Conservation (phyloP, 1,284 basidiomycete species). For the Schizophyllum amplum region DNA sequence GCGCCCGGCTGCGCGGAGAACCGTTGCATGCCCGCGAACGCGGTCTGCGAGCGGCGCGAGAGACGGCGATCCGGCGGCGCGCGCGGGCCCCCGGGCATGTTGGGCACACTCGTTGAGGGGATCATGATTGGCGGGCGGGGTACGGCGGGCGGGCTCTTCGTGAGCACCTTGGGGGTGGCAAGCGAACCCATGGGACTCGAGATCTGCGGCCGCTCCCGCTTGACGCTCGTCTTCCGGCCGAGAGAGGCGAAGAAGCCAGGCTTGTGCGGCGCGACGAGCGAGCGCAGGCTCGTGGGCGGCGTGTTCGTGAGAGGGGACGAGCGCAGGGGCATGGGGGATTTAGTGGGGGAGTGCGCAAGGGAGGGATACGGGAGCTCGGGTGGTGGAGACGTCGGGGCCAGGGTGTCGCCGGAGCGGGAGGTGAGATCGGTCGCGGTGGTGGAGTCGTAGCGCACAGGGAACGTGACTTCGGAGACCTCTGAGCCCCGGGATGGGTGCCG, state of each 20-base stretch:
- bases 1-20: conserved; percentile 20
- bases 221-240: conserved; percentile 55
- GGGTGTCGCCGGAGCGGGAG: conserved; percentile 33
- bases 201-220: conserved; percentile 13
- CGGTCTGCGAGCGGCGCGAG: neutral
- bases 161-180: conserved; percentile 30
- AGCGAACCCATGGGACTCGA: conserved; percentile 17
- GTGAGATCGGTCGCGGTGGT: conserved; percentile 68
- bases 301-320: conserved; percentile 19
- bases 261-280: conserved; percentile 27
- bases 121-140: conserved; percentile 22
- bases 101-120: conserved; percentile 35
- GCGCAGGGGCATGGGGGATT: conserved; percentile 23
- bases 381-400: conserved; percentile 41
- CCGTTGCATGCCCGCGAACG: conserved; percentile 16
- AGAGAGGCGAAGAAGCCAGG: conserved; percentile 66
- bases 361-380: conserved; percentile 72
- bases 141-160: conserved; percentile 31
- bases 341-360: conserved; percentile 18
- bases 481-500: conserved; percentile 65
- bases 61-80: conserved; percentile 47
- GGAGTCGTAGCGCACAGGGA: conserved; percentile 70
- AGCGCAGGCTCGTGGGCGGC: conserved; percentile 28
- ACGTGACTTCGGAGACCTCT: conserved; percentile 65
- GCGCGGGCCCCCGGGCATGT: conserved; percentile 68